phyloP scores from a whole-genome alignment of 2,329 filamentous ascomycete genomes.

The Leptosphaerulina australis region DNA sequence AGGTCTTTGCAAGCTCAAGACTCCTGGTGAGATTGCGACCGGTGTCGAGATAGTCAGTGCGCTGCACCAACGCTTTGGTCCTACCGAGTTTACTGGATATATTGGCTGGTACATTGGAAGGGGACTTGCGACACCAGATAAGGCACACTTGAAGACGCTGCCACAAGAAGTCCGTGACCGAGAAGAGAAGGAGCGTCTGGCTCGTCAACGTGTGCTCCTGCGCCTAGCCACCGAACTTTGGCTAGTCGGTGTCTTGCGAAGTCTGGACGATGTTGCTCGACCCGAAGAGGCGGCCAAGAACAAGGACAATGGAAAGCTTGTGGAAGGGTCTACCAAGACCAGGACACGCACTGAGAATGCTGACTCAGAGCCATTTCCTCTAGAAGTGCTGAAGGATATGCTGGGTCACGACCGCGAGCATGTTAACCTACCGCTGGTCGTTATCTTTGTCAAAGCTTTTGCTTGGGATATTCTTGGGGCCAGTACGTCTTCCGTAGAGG shows the following conservation, averaged over 20 bases:
- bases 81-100: slow-evolving; percentile 86
- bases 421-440: slow-evolving; percentile 84
- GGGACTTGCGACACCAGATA: slow-evolving; percentile 89
- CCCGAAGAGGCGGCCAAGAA: slow-evolving; percentile 68
- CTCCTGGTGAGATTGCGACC: slow-evolving; percentile 86
- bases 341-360: slow-evolving; percentile 65
- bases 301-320: slow-evolving; percentile 62
- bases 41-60: slow-evolving; percentile 93
- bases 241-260: slow-evolving; percentile 87
- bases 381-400: slow-evolving; percentile 97
- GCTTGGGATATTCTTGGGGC: slow-evolving; percentile 93
- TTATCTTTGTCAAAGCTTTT: slow-evolving; percentile 95
- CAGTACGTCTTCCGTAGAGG: slow-evolving; percentile 71
- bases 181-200: slow-evolving; percentile 92
- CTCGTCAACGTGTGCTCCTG: slow-evolving; percentile 82
- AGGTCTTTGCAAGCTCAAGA: slow-evolving; percentile 88
- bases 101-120: slow-evolving; percentile 92
- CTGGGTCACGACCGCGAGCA: slow-evolving; percentile 93
- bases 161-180: slow-evolving; percentile 83
- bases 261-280: slow-evolving; percentile 71
- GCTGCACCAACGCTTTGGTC: slow-evolving; percentile 93
- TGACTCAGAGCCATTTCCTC: slow-evolving; percentile 86
- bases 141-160: slow-evolving; percentile 77
- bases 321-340: slow-evolving; percentile 66
- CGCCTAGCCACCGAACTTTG: slow-evolving; percentile 94